Conservation (phyloP, 176 grass and related monocot species). For the Puya raimondii region DNA sequence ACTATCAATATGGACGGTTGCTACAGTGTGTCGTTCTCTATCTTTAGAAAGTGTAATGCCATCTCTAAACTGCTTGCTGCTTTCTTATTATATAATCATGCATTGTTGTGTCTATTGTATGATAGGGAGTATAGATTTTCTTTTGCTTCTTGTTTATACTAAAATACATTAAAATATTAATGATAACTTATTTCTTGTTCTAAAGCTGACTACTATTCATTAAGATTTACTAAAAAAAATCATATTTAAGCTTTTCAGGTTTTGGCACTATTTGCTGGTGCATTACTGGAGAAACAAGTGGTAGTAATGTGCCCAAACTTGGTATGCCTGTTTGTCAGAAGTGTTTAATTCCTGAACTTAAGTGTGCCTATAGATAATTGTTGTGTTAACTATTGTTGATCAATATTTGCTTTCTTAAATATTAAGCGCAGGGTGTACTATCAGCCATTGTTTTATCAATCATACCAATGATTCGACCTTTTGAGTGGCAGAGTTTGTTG, state of each 20-base stretch:
- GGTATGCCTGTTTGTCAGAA: slow-evolving; percentile 38
- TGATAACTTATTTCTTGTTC: slow-evolving; percentile 3
- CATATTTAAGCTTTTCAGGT: slow-evolving; percentile 49
- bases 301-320: slow-evolving; percentile 88
- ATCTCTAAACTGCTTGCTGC: slow-evolving; percentile 7
- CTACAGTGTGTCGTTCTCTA: slow-evolving; percentile 76
- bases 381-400: slow-evolving; percentile 13
- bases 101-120: background rate
- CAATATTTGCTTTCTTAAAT: slow-evolving; percentile 19
- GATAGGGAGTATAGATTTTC: background rate
- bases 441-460: slow-evolving; percentile 86
- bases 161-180: slow-evolving; percentile 8
- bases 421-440: slow-evolving; percentile 73
- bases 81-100: slow-evolving; percentile 3
- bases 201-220: background rate
- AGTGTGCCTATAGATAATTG: slow-evolving; percentile 4
- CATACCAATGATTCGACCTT: slow-evolving; percentile 93
- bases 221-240: slow-evolving; percentile 8
- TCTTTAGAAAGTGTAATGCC: slow-evolving; percentile 83
- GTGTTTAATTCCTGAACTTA: slow-evolving; percentile 7
- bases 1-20: slow-evolving; percentile 75
- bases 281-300: slow-evolving; percentile 90
- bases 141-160: background rate
- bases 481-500: slow-evolving; percentile 96
- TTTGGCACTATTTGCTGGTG: slow-evolving; percentile 66